Evolutionary conservation across 441 rosid genomes (phyloP), one percentile per base, ranked within the genome.

Genomic region (Populus hybrid): DNA sequence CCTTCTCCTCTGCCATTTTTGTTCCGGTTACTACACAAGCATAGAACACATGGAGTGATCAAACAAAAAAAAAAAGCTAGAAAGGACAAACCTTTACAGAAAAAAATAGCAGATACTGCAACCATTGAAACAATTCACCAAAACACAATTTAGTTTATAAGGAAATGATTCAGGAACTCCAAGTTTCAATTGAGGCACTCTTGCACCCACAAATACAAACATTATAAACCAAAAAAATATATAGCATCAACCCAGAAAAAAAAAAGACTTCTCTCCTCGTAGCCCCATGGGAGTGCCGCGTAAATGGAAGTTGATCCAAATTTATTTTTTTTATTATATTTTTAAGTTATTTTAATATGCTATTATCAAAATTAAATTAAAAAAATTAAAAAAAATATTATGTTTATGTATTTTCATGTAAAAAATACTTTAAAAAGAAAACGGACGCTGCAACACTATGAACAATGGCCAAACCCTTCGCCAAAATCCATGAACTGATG

Each of bases 1-100:
- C 0, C 67, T 76, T 81, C 75, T 77, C 89, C 73, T 66, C 86
- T 35, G 76, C 87, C 89, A 84, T 80, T 14, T 46, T 76, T 40
- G 24, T 23, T 59, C 73, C 18, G 64, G 69, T 54, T 61, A 57
- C 81, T 78, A 74, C 26, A 46, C 24, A 79, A 65, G 30, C 63
- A 78, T 32, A 4, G 10, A 67, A 72, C 66, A 26, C n/a, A 36
- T 12, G 0, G 57, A 4, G 26, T 2, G 6, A 57, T 78, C 61
- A 54, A n/a, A 5, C 2, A 28, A 26, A 18, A 18, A 26, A 64
- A 6, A 24, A 26, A 65, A 0, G 4, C 35, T 8, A 32, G 14
- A 21, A 18, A 20, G 12, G 70, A 70, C 1, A 54, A 34, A 73
- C 23, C 2, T 11, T 28, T 2, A 32, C 30, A 16, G 20, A 7